Evolutionary conservation across 805 yeast genomes (phyloP), one percentile per base, ranked within the genome.

Genomic region (Suhomyces sp.): DNA sequence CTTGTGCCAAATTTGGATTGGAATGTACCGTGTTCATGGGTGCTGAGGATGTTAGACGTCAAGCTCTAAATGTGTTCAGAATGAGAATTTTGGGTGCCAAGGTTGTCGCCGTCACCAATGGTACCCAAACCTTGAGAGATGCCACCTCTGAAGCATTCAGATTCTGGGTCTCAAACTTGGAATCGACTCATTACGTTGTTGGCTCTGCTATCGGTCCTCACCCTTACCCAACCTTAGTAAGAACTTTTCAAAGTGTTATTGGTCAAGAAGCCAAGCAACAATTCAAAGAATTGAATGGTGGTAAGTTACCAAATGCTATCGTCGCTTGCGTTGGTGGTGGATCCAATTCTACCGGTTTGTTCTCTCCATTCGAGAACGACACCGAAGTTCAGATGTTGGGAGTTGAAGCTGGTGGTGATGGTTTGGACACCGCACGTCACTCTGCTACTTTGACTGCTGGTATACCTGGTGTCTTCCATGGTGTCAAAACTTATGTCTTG

Each of bases 301-400:
- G 95, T 25, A 81, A 78, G 52, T 72, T 93, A 46, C 98, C 98
- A 31, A 86, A 93, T 54, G 88, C 90, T 13, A 79, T 93, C 26
- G 96, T 93, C 43, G 99, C 99, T 2, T 93, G 99, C 74, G 98
- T 93, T 33, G 99, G 99, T 54, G 99, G 99, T 55, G 99, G 99
- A 37, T 88, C 96, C 13, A 93, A 93, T 74, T 83, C 96, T 33
- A 79, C 95, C 20, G 99, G 99, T 60, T 79, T 91, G 77, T 93
- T 93, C 64, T 81, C 88, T 15, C 97, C 98, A 36, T 93, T 93
- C 57, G 95, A 88, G 58, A 70, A 86, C 12, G 96, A 88, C 58
- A 46, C 58, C 11, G 68, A 76, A 6, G 99, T 93, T 28, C 78
- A 77, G 55, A 69, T 93, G 57, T 66, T 90, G 19, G 99, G 99